Evolutionary conservation across 805 yeast genomes (phyloP).

Genomic region (Yarrowia phangngaensis): DNA sequence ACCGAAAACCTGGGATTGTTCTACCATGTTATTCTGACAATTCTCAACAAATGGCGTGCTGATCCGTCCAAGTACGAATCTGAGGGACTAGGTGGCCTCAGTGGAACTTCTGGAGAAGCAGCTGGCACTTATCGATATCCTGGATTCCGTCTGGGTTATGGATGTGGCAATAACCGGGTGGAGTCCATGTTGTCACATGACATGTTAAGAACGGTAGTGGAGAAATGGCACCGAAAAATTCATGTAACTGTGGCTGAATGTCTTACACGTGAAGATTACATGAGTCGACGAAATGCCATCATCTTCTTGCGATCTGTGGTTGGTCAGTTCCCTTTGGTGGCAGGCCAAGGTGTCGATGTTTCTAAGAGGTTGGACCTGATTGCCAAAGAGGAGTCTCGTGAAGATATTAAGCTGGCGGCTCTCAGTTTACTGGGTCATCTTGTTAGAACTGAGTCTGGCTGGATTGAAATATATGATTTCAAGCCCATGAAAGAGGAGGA

Average conservation of each 20-base stretch:
- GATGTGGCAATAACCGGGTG: slow-evolving; percentile 27
- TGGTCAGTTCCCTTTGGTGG: slow-evolving; percentile 62
- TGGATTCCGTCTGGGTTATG: slow-evolving; percentile 32
- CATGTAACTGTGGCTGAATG: slow-evolving; percentile 46
- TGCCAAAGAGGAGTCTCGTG: slow-evolving; percentile 56
- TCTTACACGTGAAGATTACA: slow-evolving; percentile 56
- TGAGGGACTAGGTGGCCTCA: slow-evolving; percentile 33
- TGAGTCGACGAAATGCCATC: slow-evolving; percentile 75
- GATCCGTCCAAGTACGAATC: slow-evolving; percentile 38
- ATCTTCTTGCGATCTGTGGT: slow-evolving; percentile 66
- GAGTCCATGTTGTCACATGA: slow-evolving; percentile 37
- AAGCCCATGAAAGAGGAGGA: slow-evolving; percentile 32
- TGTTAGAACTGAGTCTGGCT: slow-evolving; percentile 31
- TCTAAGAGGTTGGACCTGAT: slow-evolving; percentile 49
- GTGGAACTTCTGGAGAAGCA: slow-evolving; percentile 9
- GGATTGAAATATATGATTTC: slow-evolving; percentile 36
- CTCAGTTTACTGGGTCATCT: slow-evolving; percentile 39
- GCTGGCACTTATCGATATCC: slow-evolving; percentile 31
- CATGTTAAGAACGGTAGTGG: slow-evolving; percentile 45
- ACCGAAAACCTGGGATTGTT: slow-evolving; percentile 81
- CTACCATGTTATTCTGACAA: slow-evolving; percentile 51
- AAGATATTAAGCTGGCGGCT: slow-evolving; percentile 75
- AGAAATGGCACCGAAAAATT: slow-evolving; percentile 53
- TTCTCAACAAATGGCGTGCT: slow-evolving; percentile 48
- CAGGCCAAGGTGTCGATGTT: slow-evolving; percentile 58